Base-by-base conservation (phyloP, 2,329 filamentous ascomycete species). In the Diplocarpon mali region DNA sequence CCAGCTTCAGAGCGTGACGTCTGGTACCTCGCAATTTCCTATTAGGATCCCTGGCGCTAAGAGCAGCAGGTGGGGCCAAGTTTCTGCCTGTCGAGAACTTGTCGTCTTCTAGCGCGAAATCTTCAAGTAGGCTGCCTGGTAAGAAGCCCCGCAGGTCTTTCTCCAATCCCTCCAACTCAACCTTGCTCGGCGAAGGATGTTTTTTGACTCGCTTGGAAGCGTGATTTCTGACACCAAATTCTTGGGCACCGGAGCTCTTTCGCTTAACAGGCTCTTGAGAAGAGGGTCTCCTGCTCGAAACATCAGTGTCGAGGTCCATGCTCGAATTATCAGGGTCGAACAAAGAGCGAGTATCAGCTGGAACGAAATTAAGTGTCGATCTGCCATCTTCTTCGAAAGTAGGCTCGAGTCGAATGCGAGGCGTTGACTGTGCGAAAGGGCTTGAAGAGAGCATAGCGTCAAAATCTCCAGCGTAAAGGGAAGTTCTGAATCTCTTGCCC, bases 351-450 rank as follows among this genome's bases (percentile, higher is more conserved):
- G 43, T 42, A 10, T 49, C 46, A 10, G 44, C 49, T 4, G 47
- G 47, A n/a, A 53, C 49, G 12, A 47, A 45, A 20, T 44, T 50
- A 30, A 56, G 20, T 14, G 35, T 44, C 11, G 43, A 51, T 14
- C 32, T 53, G 7, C 48, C 53, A 41, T 48, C 34, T 24, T 46
- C 39, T 27, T 54, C 51, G 13, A 54, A 49, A 2, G 40, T 42
- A 16, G 54, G 52, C 15, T 56, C 53, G 8, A 57, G 42, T 5
- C 52, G 51, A 27, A 55, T 47, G 31, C 52, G 47, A 38, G 57
- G 57, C 1, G 57, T 60, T n/a, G 57, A 60, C 14, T 58, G 51
- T 12, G 42, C 57, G 6, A 50, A 36, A 4, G 57, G 57, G 37
- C 56, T 58, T 9, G 56, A 59, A 1, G 57, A 57, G 8, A 58